Evolutionary conservation across 2,329 filamentous ascomycete genomes (phyloP).

Genomic region (Botrytis fabae): DNA sequence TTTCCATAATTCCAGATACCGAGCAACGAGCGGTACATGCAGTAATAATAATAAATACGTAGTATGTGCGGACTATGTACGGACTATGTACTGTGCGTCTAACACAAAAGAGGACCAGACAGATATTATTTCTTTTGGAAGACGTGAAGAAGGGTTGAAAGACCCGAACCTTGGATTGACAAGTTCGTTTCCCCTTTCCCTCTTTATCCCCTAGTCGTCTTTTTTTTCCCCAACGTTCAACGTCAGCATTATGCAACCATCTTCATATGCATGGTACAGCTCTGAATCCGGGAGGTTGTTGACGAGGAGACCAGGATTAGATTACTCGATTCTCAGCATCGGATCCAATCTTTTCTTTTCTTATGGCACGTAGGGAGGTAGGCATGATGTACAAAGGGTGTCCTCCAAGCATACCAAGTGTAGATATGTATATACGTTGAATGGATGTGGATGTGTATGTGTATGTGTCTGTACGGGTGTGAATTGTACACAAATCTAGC

Average conservation of each 20-base stretch:
- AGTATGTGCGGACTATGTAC: no score
- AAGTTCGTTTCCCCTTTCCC: not conserved
- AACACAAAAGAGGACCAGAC: not conserved
- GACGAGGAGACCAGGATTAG: not conserved
- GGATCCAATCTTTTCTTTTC: not conserved
- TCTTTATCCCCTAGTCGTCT: not conserved
- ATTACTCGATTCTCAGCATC: not conserved
- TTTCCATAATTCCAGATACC: slow-evolving; percentile 5
- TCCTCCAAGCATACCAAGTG: not conserved
- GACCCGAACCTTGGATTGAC: slow-evolving; percentile 1
- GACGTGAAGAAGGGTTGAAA: not conserved
- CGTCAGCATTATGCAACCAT: slow-evolving; percentile 13
- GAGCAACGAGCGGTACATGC: not conserved
- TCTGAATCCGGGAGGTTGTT: not conserved
- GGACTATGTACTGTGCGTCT: not conserved
- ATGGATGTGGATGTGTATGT: not conserved
- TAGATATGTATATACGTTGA: not conserved
- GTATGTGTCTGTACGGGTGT: not conserved
- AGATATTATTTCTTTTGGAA: not conserved
- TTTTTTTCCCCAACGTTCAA: not conserved
- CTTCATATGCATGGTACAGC: not conserved
- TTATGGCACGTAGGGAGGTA: not conserved
- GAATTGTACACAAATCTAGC: not conserved
- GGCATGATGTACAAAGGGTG: not conserved
- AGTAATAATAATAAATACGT: not conserved